Percentiles rank a stretch among this genome's conserved stretches.
phyloP scores from a whole-genome alignment of 2,329 filamentous ascomycete species.

The Apiospora rasikravindrae region DNA sequence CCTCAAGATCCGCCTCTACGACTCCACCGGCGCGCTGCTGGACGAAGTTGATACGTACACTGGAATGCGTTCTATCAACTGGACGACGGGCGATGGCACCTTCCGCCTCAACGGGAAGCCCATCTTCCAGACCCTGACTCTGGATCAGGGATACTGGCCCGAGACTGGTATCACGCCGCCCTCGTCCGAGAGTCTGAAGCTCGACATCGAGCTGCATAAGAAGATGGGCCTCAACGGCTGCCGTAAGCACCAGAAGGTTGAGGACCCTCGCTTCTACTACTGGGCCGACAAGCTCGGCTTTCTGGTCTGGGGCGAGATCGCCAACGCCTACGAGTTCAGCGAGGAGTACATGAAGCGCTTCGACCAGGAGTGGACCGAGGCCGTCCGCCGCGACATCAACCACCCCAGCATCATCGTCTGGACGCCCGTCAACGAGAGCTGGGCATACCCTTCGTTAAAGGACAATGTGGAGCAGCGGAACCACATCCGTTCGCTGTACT shows the following conservation, averaged over 20 bases:
- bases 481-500: constrained; percentile 68
- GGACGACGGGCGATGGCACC: constrained; percentile 61
- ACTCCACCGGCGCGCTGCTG: constrained; percentile 45
- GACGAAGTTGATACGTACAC: constrained; percentile 65
- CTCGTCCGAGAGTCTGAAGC: constrained; percentile 48
- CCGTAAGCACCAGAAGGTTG: constrained; percentile 69
- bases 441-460: constrained; percentile 66
- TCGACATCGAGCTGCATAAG: constrained; percentile 62
- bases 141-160: constrained; percentile 70
- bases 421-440: constrained; percentile 69
- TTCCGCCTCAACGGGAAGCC: constrained; percentile 64
- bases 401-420: constrained; percentile 68
- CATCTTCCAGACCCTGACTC: constrained; percentile 63
- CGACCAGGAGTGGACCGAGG: constrained; percentile 68
- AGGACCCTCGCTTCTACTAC: constrained; percentile 65
- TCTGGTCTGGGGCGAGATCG: constrained; percentile 69
- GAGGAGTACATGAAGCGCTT: constrained; percentile 63
- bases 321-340: constrained; percentile 68
- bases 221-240: constrained; percentile 69
- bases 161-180: constrained; percentile 65
- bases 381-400: constrained; percentile 68
- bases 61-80: constrained; percentile 65
- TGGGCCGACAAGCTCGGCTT: constrained; percentile 66
- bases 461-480: constrained; percentile 63
- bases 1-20: constrained; percentile 57